Evolutionary conservation across 306 rosid species (phyloP).

Genomic region (Lathyrus sativus): DNA sequence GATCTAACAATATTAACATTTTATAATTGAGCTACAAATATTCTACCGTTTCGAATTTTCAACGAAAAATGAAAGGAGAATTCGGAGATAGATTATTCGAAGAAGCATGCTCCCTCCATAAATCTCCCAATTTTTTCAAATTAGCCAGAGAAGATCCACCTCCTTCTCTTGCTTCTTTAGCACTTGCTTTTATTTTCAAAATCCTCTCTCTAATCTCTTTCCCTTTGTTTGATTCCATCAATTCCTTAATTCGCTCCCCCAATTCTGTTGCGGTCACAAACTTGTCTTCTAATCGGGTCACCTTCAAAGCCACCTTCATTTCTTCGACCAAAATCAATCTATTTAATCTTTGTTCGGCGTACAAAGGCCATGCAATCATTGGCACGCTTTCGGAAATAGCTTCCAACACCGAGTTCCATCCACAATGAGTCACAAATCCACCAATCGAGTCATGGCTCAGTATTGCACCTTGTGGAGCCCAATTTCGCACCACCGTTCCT

Average conservation of each 20-base stretch:
- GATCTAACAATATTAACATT: too few species aligned
- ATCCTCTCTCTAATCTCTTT: neutral
- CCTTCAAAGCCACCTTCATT: conserved; percentile 49
- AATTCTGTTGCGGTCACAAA: conserved; percentile 1
- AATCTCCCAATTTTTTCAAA: neutral
- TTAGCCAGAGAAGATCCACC: neutral
- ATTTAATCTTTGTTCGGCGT: conserved; percentile 59
- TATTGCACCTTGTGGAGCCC: conserved; percentile 63
- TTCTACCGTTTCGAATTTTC: too few species aligned
- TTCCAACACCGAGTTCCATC: conserved; percentile 71
- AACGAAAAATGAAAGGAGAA: neutral
- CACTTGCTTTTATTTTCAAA: neutral
- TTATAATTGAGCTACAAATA: too few species aligned
- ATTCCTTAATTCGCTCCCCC: neutral
- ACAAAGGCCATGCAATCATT: conserved; percentile 54
- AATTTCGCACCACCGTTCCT: conserved; percentile 47
- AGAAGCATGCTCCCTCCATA: neutral
- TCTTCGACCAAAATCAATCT: conserved; percentile 51
- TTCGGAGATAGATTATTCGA: neutral
- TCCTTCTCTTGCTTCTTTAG: neutral
- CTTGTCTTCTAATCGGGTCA: conserved; percentile 32
- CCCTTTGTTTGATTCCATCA: neutral
- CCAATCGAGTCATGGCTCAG: conserved; percentile 48
- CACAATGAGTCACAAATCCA: conserved; percentile 64
- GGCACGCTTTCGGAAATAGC: conserved; percentile 41